These are phyloP conservation scores for Cryptosporidium ubiquitum DNA, from an alignment of 169 alveolate species.

Conservation along the genomic window DNA sequence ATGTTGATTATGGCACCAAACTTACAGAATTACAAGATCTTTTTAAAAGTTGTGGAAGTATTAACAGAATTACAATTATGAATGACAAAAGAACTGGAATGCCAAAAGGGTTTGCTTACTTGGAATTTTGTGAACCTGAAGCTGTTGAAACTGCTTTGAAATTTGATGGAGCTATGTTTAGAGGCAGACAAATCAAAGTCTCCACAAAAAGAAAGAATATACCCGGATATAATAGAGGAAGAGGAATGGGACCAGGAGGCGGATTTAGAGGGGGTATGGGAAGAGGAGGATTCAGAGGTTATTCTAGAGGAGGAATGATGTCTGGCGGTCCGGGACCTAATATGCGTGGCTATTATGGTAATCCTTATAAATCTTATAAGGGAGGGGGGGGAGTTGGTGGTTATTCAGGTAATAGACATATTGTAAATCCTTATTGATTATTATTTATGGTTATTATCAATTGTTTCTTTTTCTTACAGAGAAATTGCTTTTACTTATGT, in stretches of 20 bases:
- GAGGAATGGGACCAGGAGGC: slow-evolving; percentile 13
- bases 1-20: slow-evolving; percentile 73
- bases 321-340: slow-evolving; percentile 14
- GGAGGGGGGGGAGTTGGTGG: slow-evolving; percentile 36
- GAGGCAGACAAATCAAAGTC: slow-evolving; percentile 73
- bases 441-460: not conserved
- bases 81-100: slow-evolving; percentile 67
- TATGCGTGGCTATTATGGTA: slow-evolving; percentile 62
- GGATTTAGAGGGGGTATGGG: slow-evolving; percentile 55
- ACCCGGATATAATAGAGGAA: slow-evolving; percentile 48
- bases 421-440: slow-evolving; percentile 50
- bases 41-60: slow-evolving; percentile 71
- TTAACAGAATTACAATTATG: slow-evolving; percentile 66
- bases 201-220: slow-evolving; percentile 52
- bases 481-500: not conserved
- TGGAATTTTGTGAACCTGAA: slow-evolving; percentile 72
- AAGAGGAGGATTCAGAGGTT: slow-evolving; percentile 42
- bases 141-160: slow-evolving; percentile 71
- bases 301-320: slow-evolving; percentile 16
- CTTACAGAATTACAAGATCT: slow-evolving; percentile 56
- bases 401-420: slow-evolving; percentile 40
- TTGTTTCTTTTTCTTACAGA: not conserved
- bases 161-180: slow-evolving; percentile 68
- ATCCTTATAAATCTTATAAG: slow-evolving; percentile 21
- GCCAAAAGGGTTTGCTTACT: slow-evolving; percentile 74